Evolutionary conservation across 2,329 filamentous ascomycete species (phyloP).

Genomic region (Beauveria sp.): DNA sequence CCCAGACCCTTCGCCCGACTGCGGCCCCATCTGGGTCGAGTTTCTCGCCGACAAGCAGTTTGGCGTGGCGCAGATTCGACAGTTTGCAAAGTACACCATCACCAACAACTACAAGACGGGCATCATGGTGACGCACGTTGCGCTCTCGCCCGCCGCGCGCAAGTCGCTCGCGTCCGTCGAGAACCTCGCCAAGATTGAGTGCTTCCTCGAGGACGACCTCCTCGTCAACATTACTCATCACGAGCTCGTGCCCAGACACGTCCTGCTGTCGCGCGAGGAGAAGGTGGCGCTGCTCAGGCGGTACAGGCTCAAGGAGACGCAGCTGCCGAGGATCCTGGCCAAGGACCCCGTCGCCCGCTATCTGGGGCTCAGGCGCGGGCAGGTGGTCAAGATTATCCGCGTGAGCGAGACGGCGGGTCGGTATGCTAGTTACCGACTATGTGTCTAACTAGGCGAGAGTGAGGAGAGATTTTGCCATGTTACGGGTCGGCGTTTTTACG

Average conservation of each 20-base stretch:
- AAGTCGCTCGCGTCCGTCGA: slow-evolving; percentile 77
- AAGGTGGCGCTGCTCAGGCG: slow-evolving; percentile 78
- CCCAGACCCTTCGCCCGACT: slow-evolving; percentile 63
- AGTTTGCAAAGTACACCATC: slow-evolving; percentile 76
- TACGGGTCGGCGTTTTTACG: slow-evolving; percentile 9
- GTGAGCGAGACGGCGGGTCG: slow-evolving; percentile 91
- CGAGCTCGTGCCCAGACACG: slow-evolving; percentile 90
- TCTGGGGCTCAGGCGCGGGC: slow-evolving; percentile 78
- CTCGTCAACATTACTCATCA: slow-evolving; percentile 98
- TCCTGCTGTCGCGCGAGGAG: slow-evolving; percentile 83
- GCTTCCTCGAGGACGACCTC: slow-evolving; percentile 91
- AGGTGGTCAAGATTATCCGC: slow-evolving; percentile 97
- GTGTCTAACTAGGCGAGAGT: slow-evolving; percentile 38
- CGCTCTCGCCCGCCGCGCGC: slow-evolving; percentile 78
- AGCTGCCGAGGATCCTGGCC: slow-evolving; percentile 84
- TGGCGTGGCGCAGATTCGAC: slow-evolving; percentile 86
- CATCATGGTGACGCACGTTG: slow-evolving; percentile 77
- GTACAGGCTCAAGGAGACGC: slow-evolving; percentile 95
- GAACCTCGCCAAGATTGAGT: slow-evolving; percentile 75
- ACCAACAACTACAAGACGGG: slow-evolving; percentile 80
- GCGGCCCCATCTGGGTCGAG: slow-evolving; percentile 88
- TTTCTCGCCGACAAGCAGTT: slow-evolving; percentile 76
- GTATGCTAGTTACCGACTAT: slow-evolving; percentile 86
- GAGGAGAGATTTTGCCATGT: not conserved
- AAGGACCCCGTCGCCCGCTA: slow-evolving; percentile 92